Base-by-base conservation (phyloP, 495 filamentous ascomycete genomes). In the Daldinia concentrica region DNA sequence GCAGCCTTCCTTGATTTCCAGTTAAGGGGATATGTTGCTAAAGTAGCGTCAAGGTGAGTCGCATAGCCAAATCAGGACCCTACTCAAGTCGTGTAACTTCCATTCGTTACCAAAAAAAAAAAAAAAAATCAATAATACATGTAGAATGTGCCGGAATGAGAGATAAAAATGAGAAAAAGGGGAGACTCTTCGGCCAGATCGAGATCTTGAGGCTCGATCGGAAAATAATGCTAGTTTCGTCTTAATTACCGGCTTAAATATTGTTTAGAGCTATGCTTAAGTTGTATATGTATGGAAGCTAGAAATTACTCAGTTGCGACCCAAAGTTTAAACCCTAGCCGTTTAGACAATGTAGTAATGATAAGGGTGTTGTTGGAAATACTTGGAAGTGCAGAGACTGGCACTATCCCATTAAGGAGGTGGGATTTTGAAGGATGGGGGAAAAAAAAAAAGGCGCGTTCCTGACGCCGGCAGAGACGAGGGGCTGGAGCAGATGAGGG, bases 141-240 rank as follows among this genome's bases (percentile, higher is more conserved):
- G 43, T 52, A 55, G 54, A 54, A 59, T 55, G 37, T 22, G 32
- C 19, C 22, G 54, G 48, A 57, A 61, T 32, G 48, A 29, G 14
- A 48, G 30, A 22, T 52, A n/a, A 37, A n/a, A 51, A 19, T 24
- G 30, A 19, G 24, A 22, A 62, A 58, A 58, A 54, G 39, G 39
- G 34, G 48, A 63, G 24, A 60, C 65, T 61, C 26, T 68, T 56
- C 32, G 14, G 59, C 56, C 14, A 64, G 70, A 73, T 68, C 70
- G 64, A 65, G 64, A 62, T 68, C 60, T 43, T 65, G 61, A 73
- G 70, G 64, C 70, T 73, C 50, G 61, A 73, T 73, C 65, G 70
- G 70, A 64, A 62, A 64, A 62, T 57, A 61, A 14, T 57, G 17
- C 15, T 59, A 29, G 27, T 56, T 56, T 45, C 22, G n/a, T 52